Conservation (phyloP, 2,329 filamentous ascomycete genomes). For the Penicillium sp. region DNA sequence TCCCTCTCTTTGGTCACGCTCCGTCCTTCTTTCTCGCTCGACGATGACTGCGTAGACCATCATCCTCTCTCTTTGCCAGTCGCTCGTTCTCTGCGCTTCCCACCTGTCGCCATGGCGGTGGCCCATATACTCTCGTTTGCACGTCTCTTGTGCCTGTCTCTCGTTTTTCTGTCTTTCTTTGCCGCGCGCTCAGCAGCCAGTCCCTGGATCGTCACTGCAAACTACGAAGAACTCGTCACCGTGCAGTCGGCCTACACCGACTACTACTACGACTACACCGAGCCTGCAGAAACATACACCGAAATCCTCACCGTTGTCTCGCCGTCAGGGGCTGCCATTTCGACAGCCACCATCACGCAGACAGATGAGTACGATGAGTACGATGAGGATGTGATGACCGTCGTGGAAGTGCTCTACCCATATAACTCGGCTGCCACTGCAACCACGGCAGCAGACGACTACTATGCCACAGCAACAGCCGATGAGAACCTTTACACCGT, state of each 20-base stretch:
- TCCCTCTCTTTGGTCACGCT: not conserved
- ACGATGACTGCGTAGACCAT: not conserved
- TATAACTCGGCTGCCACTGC: conserved; percentile 19
- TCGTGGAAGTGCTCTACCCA: conserved; percentile 27
- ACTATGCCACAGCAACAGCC: conserved; percentile 3
- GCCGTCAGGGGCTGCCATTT: conserved; percentile 21
- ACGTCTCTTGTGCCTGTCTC: conserved; percentile 19
- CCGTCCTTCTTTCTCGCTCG: not conserved
- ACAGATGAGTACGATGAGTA: conserved; percentile 13
- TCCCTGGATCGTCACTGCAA: conserved; percentile 29
- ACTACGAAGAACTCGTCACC: conserved; percentile 19
- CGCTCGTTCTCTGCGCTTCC: not conserved
- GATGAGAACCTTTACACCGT: conserved; percentile 16
- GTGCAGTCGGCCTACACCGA: conserved; percentile 17
- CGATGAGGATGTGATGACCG: conserved; percentile 17
- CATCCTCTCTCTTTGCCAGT: not conserved
- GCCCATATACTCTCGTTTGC: conserved; percentile 23
- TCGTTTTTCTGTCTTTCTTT: conserved; percentile 19
- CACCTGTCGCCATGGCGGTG: conserved; percentile 1
- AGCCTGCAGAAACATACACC: conserved; percentile 1
- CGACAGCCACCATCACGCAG: conserved; percentile 21
- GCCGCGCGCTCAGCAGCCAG: conserved; percentile 14
- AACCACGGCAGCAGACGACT: conserved; percentile 4
- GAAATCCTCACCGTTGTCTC: conserved; percentile 23
- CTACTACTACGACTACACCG: conserved; percentile 8